phyloP scores from a whole-genome alignment of 306 rosid species.

The Corylus americana region DNA sequence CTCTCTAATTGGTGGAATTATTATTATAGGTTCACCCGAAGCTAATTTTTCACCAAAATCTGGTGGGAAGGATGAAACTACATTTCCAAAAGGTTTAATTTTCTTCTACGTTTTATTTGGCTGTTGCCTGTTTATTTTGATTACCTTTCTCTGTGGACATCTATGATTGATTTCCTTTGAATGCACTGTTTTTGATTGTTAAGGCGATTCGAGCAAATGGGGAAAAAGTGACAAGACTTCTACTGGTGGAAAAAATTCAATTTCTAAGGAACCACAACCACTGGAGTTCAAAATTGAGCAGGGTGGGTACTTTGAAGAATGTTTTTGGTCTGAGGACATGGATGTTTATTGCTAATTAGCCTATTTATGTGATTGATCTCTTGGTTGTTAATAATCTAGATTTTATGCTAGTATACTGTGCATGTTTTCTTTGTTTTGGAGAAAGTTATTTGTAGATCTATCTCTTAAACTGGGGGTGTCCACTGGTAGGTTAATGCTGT shows the following conservation, averaged over 20 bases:
- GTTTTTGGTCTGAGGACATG: conserved; percentile 10
- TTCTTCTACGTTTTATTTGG: conserved; percentile 2
- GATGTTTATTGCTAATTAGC: conserved; percentile 12
- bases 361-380: neutral
- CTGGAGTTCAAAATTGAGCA: conserved; percentile 58
- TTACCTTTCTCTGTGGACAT: conserved; percentile 20
- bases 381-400: neutral
- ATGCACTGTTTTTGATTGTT: conserved; percentile 14
- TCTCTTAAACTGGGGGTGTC: neutral
- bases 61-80: conserved; percentile 42
- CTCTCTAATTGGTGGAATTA: conserved; percentile 13
- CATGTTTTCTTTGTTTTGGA: neutral
- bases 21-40: conserved; percentile 36
- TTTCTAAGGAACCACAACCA: conserved; percentile 43
- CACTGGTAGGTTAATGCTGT: conserved; percentile 2
- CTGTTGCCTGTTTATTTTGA: neutral
- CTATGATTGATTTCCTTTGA: conserved; percentile 16
- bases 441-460: conserved; percentile 1
- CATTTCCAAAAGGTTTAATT: conserved; percentile 38
- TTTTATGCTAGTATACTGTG: neutral
- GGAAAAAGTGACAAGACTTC: conserved; percentile 63
- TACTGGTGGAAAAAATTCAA: conserved; percentile 44
- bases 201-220: conserved; percentile 42
- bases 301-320: conserved; percentile 49
- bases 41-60: conserved; percentile 33